Evolutionary conservation across 1,139 yeast genomes (phyloP), one percentile per base, ranked within the genome.

Genomic region (Hansenula lynferdii): DNA sequence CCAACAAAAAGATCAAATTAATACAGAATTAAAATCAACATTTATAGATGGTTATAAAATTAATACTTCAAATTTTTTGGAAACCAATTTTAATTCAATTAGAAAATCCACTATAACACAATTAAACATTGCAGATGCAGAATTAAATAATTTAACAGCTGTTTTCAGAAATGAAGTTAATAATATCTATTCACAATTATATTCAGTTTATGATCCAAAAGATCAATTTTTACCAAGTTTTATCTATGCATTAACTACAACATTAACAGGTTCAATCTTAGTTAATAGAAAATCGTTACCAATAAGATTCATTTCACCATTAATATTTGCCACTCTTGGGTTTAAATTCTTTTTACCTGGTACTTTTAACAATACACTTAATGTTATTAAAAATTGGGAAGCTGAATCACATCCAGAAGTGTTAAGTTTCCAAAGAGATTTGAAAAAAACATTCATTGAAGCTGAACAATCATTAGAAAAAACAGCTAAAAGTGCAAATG

Each of bases 241-340:
- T 34, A 69, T 78, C 36, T 74, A 74, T 49, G 72, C 78, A 6
- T 61, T 79, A 36, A 77, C 85, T 1, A 63, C 70, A 5, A 60
- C 80, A 4, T 68, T 80, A 44, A 55, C 77, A 1, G 82, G 84
- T 10, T 75, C 83, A 5, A 73, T 80, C 42, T 46, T 75, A 29
- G 75, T 67, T 15, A 67, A 69, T 45, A 69, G 64, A 43, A 65
- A 72, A 47, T 53, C 69, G 3, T 57, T 77, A 6, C 75, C 76
- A 1, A 32, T 72, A 11, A 65, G 85, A 47, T 73, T 77, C 45
- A 32, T 69, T 3, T 58, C 75, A 2, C 85, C 85, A 2, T 41
- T 72, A 12, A 39, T 64, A 0, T 67, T 76, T 49, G 83, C 80
- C 14, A 56, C 67, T 12, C 69, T 58, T 12, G 63, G 77, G 2